Percentiles rank a stretch among this genome's conserved stretches.
These are phyloP conservation scores for Zarea fungicola DNA, from an alignment of 2,329 filamentous ascomycete genomes.

Conservation along the genomic window DNA sequence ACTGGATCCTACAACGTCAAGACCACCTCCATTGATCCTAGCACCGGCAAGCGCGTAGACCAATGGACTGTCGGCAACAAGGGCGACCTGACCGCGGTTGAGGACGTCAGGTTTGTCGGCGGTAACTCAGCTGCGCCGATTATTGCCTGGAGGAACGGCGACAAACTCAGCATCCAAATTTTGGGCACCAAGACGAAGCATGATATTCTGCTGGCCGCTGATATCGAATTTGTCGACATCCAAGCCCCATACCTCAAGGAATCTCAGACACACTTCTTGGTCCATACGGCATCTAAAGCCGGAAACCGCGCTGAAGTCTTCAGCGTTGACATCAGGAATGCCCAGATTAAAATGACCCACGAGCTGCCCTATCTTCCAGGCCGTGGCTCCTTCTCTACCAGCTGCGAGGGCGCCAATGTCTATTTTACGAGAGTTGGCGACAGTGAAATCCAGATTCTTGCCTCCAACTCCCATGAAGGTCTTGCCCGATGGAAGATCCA, in stretches of 20 bases:
- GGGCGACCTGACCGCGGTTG: slow-evolving; percentile 59
- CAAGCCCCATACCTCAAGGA: slow-evolving; percentile 70
- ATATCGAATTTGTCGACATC: slow-evolving; percentile 52
- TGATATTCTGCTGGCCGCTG: slow-evolving; percentile 45
- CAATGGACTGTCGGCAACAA: slow-evolving; percentile 71
- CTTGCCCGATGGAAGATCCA: slow-evolving; percentile 68
- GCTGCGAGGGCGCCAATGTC: slow-evolving; percentile 71
- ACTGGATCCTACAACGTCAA: slow-evolving; percentile 70
- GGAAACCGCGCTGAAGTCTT: slow-evolving; percentile 82
- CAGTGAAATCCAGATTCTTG: slow-evolving; percentile 67
- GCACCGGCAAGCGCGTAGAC: slow-evolving; percentile 66
- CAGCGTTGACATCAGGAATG: slow-evolving; percentile 69
- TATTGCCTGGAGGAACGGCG: slow-evolving; percentile 68
- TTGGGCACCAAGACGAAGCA: slow-evolving; percentile 56
- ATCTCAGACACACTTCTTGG: slow-evolving; percentile 75
- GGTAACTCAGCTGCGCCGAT: slow-evolving; percentile 71
- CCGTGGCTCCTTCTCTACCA: slow-evolving; percentile 71
- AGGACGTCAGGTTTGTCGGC: slow-evolving; percentile 69
- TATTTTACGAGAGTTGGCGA: slow-evolving; percentile 82
- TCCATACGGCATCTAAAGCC: slow-evolving; percentile 66
- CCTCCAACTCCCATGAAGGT: slow-evolving; percentile 70
- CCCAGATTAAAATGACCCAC: slow-evolving; percentile 70
- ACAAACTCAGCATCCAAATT: slow-evolving; percentile 66
- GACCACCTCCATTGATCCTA: slow-evolving; percentile 66
- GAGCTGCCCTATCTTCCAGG: slow-evolving; percentile 67